Evolutionary conservation across 768 basidiomycete species (phyloP), one percentile per base, ranked within the genome.

Genomic region (Pleurotus eryngii): DNA sequence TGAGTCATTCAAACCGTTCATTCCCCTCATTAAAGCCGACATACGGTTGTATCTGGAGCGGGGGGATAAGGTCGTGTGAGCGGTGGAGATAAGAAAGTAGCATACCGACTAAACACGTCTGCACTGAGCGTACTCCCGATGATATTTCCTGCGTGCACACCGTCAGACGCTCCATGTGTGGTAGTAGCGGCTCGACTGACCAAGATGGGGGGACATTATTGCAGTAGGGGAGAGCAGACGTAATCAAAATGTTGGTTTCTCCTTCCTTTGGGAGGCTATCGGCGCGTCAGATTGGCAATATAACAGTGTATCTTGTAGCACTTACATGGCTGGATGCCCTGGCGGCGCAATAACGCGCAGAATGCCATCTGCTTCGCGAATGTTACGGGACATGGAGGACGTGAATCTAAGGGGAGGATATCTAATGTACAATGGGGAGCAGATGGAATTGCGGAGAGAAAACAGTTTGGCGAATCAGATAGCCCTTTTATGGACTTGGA

Each of bases 171-270:
- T 37, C 38, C 57, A 60, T 54, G 57, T 63, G 35, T 51, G 56
- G 30, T 8, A 35, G 30, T 35, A 35, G 8, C 9, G 30, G 30
- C 12, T 17, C 18, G 59, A 72, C 81, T 64, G 68, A 85, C 95
- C 95, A 45, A 97, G 82, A 79, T 98, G 95, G 22, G 96, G 96
- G 95, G 9, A 97, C 95, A 65, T 98, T 98, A 71, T 98, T 98
- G 71, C 93, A 94, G 68, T 95, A 95, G 1, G 97, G 97, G 56
- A 99, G 75, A 38, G 97, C 95, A 61, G 94, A 97, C 9, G 97
- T 98, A 63, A 99, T 87, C 26, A 99, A 77, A 43, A 95, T 76
- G 67, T 98, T 99, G 56, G 79, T 78, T 72, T 95, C 88, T 46
- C 95, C 96, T 46, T 86, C 81, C 70, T 88, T 87, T 9, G 97